A percentile compares a stretch with the other conserved stretches of the same genome.
phyloP scores from a whole-genome alignment of 73 alveolate genomes.

The Tetrahymena elliotti region DNA sequence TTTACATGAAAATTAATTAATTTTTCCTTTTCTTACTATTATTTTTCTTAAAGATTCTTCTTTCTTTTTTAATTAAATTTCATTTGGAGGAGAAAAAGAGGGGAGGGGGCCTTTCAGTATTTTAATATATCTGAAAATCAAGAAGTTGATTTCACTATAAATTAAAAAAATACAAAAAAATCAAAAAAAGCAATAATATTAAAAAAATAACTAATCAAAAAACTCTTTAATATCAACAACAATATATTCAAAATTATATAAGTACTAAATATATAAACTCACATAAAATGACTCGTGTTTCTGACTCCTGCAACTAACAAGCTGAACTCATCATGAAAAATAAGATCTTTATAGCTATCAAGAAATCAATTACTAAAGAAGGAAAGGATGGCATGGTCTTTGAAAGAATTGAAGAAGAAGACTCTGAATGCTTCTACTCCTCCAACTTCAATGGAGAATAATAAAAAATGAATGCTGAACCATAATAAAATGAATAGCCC shows the following conservation, averaged over 20 bases:
- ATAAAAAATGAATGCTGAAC: neutral
- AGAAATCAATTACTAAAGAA: neutral
- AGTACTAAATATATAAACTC: neutral
- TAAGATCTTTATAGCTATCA: neutral
- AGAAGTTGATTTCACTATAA: neutral
- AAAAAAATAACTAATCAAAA: neutral
- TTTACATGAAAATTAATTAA: neutral
- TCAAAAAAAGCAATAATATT: neutral
- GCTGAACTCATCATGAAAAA: neutral
- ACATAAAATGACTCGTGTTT: neutral
- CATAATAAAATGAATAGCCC: neutral
- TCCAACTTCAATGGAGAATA: neutral
- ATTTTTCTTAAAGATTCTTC: neutral
- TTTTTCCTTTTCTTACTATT: neutral
- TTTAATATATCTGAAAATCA: neutral
- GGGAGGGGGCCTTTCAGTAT: neutral
- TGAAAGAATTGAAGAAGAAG: neutral
- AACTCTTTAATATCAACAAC: neutral
- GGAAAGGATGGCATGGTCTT: neutral
- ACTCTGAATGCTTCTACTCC: neutral
- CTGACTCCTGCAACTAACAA: neutral
- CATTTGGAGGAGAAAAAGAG: neutral
- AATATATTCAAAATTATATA: neutral
- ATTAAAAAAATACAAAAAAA: neutral
- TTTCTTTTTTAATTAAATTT: neutral